Base-by-base conservation (phyloP, 1,284 basidiomycete genomes). In the Ustilago loliicola region DNA sequence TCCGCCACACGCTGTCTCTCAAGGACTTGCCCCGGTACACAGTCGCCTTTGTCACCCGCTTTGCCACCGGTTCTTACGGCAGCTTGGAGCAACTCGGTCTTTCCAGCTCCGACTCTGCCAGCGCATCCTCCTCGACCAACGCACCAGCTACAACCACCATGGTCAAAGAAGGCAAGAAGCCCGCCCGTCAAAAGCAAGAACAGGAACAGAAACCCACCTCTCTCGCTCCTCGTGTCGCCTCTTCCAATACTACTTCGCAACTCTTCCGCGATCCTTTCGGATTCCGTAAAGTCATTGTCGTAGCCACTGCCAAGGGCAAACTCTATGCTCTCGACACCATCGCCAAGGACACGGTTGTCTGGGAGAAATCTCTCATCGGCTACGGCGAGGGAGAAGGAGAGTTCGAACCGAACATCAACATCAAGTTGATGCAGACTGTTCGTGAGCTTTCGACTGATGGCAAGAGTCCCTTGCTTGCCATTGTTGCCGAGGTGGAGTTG, bases 251-350 rank as follows among this genome's bases (percentile, higher is more conserved):
- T 19, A 67, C 75, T 2, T 72, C 67, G n/a, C 54, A 52, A 17
- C 74, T 84, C 19, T 80, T 73, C 68, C 76, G 77, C 29, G 94
- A 97, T 83, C 88, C 91, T 1, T 97, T 96, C 84, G 95, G 94
- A 0, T 94, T 97, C 87, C 90, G 93, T 54, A 94, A 97, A 86
- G 86, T 98, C 45, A 89, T 96, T 56, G 90, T 97, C 2, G 89
- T 89, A 3, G 92, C 91, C 0, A 94, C 93, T 1, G 79, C 88
- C 1, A 88, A 90, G 36, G 94, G 94, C 21, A 94, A 94, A 84
- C 80, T 96, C 0, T 94, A 92, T 82, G 95, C 92, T 0, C 87
- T 97, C 56, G 94, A 97, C 83, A 93, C 89, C 58, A 94, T 95
- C 1, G 88, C 89, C 3, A 89, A 75, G 58, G 65, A 72, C 13